phyloP scores from a whole-genome alignment of 2,329 filamentous ascomycete genomes.

The Botrytis fragariae region DNA sequence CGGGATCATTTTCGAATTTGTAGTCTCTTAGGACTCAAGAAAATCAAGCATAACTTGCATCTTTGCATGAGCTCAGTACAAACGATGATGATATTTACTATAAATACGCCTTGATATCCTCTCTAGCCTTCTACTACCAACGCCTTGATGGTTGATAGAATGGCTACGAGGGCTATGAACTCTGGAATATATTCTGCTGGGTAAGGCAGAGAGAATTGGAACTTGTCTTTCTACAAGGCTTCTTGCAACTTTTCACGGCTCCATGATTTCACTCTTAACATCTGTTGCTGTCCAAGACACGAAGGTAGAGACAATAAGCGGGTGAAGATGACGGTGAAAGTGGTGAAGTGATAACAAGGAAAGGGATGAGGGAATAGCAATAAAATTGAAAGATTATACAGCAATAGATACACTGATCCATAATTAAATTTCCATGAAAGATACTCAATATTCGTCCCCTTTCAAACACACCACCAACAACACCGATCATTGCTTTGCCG shows the following conservation, averaged over 20 bases:
- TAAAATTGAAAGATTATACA: not conserved
- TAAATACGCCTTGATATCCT: too few relatives aligned
- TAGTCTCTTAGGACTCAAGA: too few relatives aligned
- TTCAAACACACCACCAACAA: not conserved
- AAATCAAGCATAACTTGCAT: too few relatives aligned
- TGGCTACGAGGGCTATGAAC: not conserved
- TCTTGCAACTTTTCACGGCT: not conserved
- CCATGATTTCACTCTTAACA: not conserved
- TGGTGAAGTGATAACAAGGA: not conserved
- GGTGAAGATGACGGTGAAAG: not conserved
- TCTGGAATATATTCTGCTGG: not conserved
- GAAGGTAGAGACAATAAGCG: not conserved
- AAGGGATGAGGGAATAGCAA: rapidly evolving
- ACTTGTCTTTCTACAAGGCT: not conserved
- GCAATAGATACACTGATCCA: not conserved
- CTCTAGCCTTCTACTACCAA: too few relatives aligned
- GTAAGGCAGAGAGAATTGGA: not conserved
- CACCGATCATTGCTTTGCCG: not conserved
- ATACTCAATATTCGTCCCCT: rapidly evolving
- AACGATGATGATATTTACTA: too few relatives aligned
- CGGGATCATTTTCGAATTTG: too few relatives aligned
- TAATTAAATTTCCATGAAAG: not conserved
- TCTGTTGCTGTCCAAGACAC: not conserved
- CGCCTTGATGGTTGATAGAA: too few relatives aligned
- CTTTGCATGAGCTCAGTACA: too few relatives aligned